Evolutionary conservation across 208 protist species (phyloP).

Genomic region (Plasmodiophora brassicae): DNA sequence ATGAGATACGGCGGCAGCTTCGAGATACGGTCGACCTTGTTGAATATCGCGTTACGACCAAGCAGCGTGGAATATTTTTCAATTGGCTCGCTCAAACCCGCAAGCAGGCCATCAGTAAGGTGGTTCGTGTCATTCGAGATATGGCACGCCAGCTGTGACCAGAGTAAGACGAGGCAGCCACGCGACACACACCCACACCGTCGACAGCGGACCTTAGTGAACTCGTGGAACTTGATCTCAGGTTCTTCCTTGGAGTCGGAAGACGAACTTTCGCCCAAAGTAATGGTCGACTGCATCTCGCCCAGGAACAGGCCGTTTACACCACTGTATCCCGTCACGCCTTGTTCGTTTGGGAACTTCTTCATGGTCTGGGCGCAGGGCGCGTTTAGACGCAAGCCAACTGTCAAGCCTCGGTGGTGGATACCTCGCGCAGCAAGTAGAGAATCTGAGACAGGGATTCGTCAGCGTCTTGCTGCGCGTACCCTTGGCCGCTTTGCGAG

Average conservation of each 20-base stretch:
- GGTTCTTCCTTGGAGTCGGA: neutral
- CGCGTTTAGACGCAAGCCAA: neutral
- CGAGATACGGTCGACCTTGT: neutral
- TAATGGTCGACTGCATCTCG: constrained; percentile 1
- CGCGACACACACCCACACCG: neutral
- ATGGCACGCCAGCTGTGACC: constrained; percentile 29
- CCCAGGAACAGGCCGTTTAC: neutral
- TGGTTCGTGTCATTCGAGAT: constrained; percentile 37
- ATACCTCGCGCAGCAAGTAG: neutral
- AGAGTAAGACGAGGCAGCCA: neutral
- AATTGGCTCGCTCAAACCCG: neutral
- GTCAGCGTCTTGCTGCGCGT: constrained; percentile 37
- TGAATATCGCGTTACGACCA: constrained; percentile 29
- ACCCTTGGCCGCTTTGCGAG: neutral
- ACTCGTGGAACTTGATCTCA: neutral
- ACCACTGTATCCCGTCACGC: neutral
- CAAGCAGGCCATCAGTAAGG: constrained; percentile 6
- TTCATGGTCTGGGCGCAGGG: neutral
- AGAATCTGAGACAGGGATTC: constrained; percentile 33
- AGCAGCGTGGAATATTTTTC: constrained; percentile 18
- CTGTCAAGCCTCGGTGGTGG: no score
- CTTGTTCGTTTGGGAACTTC: neutral
- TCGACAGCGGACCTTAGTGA: neutral
- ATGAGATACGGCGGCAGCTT: constrained; percentile 32
- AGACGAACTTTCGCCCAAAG: neutral